Evolutionary conservation across 2,329 filamentous ascomycete species (phyloP).

Genomic region (Calonectria crousiana): DNA sequence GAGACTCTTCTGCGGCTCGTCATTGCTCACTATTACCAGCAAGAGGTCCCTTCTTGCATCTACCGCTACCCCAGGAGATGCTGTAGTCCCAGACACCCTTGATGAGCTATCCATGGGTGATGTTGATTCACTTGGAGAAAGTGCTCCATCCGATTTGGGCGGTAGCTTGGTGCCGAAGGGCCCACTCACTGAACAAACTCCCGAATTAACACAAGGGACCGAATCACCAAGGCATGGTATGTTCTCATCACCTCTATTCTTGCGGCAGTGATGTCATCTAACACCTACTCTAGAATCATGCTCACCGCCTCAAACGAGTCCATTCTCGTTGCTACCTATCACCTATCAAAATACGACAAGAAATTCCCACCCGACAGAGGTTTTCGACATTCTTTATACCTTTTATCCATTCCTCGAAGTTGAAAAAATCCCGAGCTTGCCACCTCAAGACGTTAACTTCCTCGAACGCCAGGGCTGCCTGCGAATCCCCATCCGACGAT

Average conservation of each 20-base stretch:
- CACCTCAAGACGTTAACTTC: slow-evolving; percentile 60
- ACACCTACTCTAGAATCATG: neutral
- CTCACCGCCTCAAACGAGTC: neutral
- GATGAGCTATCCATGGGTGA: neutral
- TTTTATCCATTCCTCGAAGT: slow-evolving; percentile 58
- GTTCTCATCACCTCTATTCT: neutral
- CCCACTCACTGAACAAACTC: neutral
- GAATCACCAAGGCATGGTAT: neutral
- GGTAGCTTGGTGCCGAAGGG: neutral
- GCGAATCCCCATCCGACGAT: slow-evolving; percentile 54
- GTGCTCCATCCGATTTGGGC: neutral
- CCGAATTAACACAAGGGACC: neutral
- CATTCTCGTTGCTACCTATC: neutral
- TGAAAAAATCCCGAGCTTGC: slow-evolving; percentile 48
- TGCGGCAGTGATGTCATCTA: neutral
- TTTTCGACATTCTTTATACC: slow-evolving; percentile 50
- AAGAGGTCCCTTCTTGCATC: neutral
- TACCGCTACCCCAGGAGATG: too few relatives aligned
- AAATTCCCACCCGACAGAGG: neutral
- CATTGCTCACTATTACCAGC: neutral
- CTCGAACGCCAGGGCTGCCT: slow-evolving; percentile 60
- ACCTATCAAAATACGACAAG: neutral
- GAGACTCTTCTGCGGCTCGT: neutral
- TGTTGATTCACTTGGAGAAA: neutral
- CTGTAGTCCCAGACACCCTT: neutral